A percentile compares a stretch with the other conserved stretches of the same genome.
Conservation (phyloP, 306 rosid genomes). For the Cucurbita ficifolia region DNA sequence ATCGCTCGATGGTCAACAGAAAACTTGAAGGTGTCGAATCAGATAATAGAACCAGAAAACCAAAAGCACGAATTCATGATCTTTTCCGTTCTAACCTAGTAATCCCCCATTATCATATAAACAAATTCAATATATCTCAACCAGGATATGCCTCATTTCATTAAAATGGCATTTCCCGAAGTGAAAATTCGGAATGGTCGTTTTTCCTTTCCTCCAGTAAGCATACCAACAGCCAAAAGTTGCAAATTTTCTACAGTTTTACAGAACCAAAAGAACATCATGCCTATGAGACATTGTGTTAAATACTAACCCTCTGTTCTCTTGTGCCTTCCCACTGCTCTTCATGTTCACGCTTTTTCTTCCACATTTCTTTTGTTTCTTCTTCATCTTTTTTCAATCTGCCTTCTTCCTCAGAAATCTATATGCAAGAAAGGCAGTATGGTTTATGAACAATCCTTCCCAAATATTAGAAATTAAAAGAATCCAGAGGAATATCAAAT, state of each 20-base stretch:
- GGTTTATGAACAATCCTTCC: neutral
- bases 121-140: neutral
- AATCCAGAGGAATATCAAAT: neutral
- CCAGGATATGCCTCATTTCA: neutral
- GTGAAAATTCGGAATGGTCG: neutral
- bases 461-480: neutral
- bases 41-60: neutral
- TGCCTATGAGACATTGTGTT: neutral
- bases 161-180: neutral
- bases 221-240: neutral
- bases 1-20: neutral
- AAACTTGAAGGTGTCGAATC: neutral
- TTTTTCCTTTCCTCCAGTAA: neutral
- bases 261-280: neutral
- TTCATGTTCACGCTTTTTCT: slow-evolving; percentile 93
- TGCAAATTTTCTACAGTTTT: neutral
- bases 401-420: slow-evolving; percentile 99
- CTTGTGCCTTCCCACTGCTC: slow-evolving; percentile 99
- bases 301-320: slow-evolving; percentile 74
- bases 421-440: slow-evolving; percentile 13
- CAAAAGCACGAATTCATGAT: neutral
- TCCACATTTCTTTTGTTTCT: slow-evolving; percentile 96
- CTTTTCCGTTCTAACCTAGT: neutral
- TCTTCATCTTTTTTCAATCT: slow-evolving; percentile 92
- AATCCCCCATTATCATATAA: neutral